Conservation (phyloP, 202 grass and related monocot species). For the Schoenoplectus triqueter region DNA sequence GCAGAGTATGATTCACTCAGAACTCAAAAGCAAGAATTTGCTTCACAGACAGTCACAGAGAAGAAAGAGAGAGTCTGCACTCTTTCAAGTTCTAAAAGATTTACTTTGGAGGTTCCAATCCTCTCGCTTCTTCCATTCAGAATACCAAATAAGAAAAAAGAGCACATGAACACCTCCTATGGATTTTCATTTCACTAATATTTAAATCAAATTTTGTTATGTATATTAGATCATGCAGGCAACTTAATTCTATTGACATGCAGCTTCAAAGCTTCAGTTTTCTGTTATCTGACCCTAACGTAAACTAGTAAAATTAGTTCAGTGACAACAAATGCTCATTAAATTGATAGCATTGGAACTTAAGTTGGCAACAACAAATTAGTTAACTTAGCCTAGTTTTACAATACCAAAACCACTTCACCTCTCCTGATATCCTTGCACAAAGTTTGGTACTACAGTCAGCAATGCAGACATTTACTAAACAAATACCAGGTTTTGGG, state of each 20-base stretch:
- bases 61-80: not conserved
- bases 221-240: not conserved
- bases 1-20: not conserved
- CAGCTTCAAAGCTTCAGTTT: not conserved
- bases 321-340: not conserved
- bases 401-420: not conserved
- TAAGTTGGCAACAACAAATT: not conserved
- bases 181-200: not conserved
- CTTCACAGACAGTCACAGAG: not conserved
- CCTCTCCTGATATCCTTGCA: conserved; percentile 1
- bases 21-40: not conserved
- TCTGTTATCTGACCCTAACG: not conserved
- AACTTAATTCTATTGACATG: not conserved
- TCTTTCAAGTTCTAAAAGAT: not conserved
- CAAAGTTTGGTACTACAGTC: not conserved
- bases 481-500: not conserved
- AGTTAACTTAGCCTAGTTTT: not conserved
- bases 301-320: not conserved
- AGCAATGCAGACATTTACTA: conserved; percentile 12
- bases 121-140: too few relatives aligned
- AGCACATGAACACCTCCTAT: not conserved
- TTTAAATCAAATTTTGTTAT: not conserved
- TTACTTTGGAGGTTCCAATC: too few relatives aligned
- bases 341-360: not conserved
- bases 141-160: too few relatives aligned